phyloP scores from a whole-genome alignment of 2,329 filamentous ascomycete genomes.

The Paecilomyces niveus region DNA sequence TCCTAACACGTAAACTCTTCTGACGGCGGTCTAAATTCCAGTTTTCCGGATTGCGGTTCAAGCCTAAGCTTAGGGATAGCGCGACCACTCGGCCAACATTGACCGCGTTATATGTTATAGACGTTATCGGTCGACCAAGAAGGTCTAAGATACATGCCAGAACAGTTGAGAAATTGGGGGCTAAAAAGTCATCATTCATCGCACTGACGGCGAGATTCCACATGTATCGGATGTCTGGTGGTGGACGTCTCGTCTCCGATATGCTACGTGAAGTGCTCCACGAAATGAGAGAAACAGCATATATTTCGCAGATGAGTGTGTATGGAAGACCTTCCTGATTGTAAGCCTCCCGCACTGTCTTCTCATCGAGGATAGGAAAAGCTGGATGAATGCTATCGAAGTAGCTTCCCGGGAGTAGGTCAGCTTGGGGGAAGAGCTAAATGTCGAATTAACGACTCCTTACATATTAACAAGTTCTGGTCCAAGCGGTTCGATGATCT shows the following conservation, averaged over 20 bases:
- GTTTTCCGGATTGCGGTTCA: conserved; percentile 45
- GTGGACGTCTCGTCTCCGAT: conserved; percentile 8
- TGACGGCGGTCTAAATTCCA: conserved; percentile 46
- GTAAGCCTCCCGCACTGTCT: conserved; percentile 37
- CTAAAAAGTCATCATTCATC: conserved; percentile 46
- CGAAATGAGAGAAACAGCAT: conserved; percentile 44
- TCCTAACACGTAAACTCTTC: conserved; percentile 44
- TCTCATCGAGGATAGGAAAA: conserved; percentile 47
- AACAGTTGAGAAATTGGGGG: conserved; percentile 46
- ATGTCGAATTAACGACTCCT: background rate
- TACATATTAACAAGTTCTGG: conserved; percentile 3
- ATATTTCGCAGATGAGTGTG: conserved; percentile 43
- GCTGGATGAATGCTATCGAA: conserved; percentile 44
- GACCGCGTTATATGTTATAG: conserved; percentile 46
- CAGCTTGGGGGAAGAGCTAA: conserved; percentile 26
- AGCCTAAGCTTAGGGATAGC: conserved; percentile 45
- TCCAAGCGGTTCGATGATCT: conserved; percentile 39
- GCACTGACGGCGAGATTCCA: conserved; percentile 52
- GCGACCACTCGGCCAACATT: conserved; percentile 44
- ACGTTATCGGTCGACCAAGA: conserved; percentile 45
- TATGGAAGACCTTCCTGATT: conserved; percentile 40
- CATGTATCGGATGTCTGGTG: conserved; percentile 46
- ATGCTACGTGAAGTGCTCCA: conserved; percentile 36
- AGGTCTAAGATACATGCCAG: conserved; percentile 47
- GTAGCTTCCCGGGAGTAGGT: conserved; percentile 39